Evolutionary conservation across 805 yeast genomes (phyloP), one percentile per base, ranked within the genome.

Genomic region (Ogataea trehalophila): DNA sequence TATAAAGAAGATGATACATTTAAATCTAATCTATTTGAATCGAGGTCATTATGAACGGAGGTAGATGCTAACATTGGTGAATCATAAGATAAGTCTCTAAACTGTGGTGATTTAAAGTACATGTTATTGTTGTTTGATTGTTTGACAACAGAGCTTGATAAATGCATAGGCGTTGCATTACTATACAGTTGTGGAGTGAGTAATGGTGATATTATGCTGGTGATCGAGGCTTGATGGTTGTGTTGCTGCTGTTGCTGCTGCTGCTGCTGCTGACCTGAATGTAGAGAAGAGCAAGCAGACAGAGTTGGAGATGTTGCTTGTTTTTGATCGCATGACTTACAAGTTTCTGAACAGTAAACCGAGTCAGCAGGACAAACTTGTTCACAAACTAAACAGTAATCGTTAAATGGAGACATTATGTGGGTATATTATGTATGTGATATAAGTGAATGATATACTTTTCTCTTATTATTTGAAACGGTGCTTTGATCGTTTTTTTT

Each of bases 341-440:
- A 67, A 1, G 43, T 44, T 14, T 65, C 65, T 6, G 66, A 66
- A 47, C 71, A 67, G 53, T 67, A 67, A 17, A 63, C 67, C 4
- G 63, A 55, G 45, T 62, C 61, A 4, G 61, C 49, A 4, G 60
- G 41, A 42, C 69, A 65, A 31, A 63, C 52, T 49, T 63, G 60
- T 45, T 67, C 71, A 54, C 71, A 67, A 20, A 66, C 66, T 31
- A 67, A 49, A 48, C 71, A 67, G 55, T 61, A 67, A 44, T 67
- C 71, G 52, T 66, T 62, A 50, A 67, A 67, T 7, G 71, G 70
- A 38, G 77, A 66, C 77, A 74, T 73, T 41, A 5, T 39, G 35
- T 11, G 36, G 33, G 33, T n/a, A 20, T 17, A 33, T 9, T 31
- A 20, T 43, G 17, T 18, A 6, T 40, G 16, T 40, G 20, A 9